Evolutionary conservation across 2,329 filamentous ascomycete genomes (phyloP).

Genomic region (Dactylellina drechsleri): DNA sequence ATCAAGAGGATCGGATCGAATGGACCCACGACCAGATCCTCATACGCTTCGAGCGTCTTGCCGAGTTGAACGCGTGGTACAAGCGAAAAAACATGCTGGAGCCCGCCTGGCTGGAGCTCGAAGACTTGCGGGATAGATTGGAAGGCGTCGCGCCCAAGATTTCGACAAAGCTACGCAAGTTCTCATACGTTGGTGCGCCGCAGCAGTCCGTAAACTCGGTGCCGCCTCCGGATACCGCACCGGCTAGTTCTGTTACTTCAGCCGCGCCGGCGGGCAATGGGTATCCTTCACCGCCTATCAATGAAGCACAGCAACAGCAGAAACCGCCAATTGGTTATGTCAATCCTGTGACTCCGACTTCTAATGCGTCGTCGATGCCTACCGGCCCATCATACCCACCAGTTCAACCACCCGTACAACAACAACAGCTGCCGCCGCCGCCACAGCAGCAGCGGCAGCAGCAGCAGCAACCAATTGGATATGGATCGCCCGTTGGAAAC

Average conservation of each 20-base stretch:
- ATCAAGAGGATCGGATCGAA: constrained; percentile 47
- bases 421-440: constrained; percentile 1
- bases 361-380: constrained; percentile 33
- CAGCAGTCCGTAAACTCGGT: constrained; percentile 19
- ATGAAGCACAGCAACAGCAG: constrained; percentile 34
- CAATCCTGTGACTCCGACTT: constrained; percentile 25
- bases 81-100: constrained; percentile 48
- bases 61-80: constrained; percentile 54
- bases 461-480: constrained; percentile 15
- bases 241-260: constrained; percentile 16
- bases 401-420: constrained; percentile 13
- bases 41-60: constrained; percentile 52
- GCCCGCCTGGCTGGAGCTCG: constrained; percentile 45
- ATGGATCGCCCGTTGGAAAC: constrained; percentile 10
- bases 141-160: constrained; percentile 51
- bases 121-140: constrained; percentile 46
- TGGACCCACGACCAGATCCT: constrained; percentile 52
- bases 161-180: constrained; percentile 51
- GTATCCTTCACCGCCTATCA: constrained; percentile 34
- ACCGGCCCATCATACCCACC: constrained; percentile 23
- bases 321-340: constrained; percentile 26
- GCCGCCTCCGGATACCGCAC: constrained; percentile 35
- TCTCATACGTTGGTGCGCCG: constrained; percentile 24
- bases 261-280: constrained; percentile 6
- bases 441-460: constrained; percentile 16